Percentiles rank a stretch among this genome's conserved stretches.
phyloP scores from a whole-genome alignment of 306 rosid genomes.

The Medicago ruthenica region DNA sequence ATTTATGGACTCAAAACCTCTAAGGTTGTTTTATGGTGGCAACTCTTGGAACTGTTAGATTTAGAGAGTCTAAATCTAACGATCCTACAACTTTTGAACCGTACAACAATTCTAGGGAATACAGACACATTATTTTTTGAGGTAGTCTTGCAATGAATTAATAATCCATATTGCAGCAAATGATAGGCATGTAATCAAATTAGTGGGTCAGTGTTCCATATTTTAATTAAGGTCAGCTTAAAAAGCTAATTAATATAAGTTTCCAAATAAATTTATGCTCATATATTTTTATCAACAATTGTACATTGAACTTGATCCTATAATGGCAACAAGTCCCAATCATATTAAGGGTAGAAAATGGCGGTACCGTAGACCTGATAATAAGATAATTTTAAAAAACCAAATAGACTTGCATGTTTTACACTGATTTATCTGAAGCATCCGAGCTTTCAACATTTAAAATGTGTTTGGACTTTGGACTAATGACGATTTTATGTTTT shows the following conservation, averaged over 20 bases:
- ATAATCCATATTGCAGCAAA: slow-evolving; percentile 27
- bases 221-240: slow-evolving; percentile 36
- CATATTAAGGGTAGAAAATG: slow-evolving; percentile 35
- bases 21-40: too few relatives aligned
- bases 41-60: too few relatives aligned
- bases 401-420: slow-evolving; percentile 23
- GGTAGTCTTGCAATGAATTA: neutral
- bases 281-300: neutral
- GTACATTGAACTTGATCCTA: slow-evolving; percentile 48
- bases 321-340: slow-evolving; percentile 37
- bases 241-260: slow-evolving; percentile 31
- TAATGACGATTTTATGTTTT: too few relatives aligned
- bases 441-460: slow-evolving; percentile 37
- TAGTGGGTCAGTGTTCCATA: slow-evolving; percentile 31
- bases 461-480: neutral
- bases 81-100: too few relatives aligned
- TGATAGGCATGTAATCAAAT: slow-evolving; percentile 29
- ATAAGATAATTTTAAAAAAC: slow-evolving; percentile 27
- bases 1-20: too few relatives aligned
- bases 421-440: slow-evolving; percentile 19
- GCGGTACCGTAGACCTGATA: slow-evolving; percentile 25
- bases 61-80: too few relatives aligned
- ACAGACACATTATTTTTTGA: too few relatives aligned
- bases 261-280: neutral
- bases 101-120: too few relatives aligned